phyloP scores from a whole-genome alignment of 2,329 filamentous ascomycete genomes.

The Daldinia eschscholtzii region DNA sequence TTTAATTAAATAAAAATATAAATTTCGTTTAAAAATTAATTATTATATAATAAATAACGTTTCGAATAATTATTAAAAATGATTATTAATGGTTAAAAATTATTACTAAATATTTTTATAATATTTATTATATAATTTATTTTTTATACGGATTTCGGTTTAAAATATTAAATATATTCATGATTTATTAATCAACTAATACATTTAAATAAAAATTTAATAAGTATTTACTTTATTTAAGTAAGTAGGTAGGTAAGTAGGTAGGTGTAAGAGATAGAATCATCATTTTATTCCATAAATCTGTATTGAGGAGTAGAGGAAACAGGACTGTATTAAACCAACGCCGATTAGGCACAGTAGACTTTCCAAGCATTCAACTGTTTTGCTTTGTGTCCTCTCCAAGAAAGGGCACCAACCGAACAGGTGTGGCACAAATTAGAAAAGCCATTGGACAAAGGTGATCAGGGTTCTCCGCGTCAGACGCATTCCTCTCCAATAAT shows the following conservation, averaged over 20 bases:
- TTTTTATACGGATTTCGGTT: too few relatives aligned
- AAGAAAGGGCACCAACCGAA: neutral
- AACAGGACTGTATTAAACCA: neutral
- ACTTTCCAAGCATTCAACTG: neutral
- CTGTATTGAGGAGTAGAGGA: neutral
- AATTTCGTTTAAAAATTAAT: too few relatives aligned
- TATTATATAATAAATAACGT: too few relatives aligned
- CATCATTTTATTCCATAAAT: neutral
- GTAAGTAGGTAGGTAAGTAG: too few relatives aligned
- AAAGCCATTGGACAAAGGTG: conserved; percentile 16
- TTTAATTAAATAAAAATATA: too few relatives aligned
- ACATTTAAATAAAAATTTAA: too few relatives aligned
- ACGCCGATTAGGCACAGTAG: too few relatives aligned
- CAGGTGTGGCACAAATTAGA: neutral
- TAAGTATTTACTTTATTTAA: too few relatives aligned
- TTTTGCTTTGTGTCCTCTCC: neutral
- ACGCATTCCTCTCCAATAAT: conserved; percentile 22
- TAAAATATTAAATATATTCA: neutral
- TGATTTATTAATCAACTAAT: neutral
- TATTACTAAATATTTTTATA: too few relatives aligned
- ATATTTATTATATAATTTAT: too few relatives aligned
- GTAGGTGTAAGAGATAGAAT: neutral
- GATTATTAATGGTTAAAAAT: too few relatives aligned
- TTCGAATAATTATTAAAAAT: too few relatives aligned
- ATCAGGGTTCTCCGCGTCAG: conserved; percentile 29